Conservation (phyloP, 2,329 filamentous ascomycete species). For the Colletotrichum sp. region DNA sequence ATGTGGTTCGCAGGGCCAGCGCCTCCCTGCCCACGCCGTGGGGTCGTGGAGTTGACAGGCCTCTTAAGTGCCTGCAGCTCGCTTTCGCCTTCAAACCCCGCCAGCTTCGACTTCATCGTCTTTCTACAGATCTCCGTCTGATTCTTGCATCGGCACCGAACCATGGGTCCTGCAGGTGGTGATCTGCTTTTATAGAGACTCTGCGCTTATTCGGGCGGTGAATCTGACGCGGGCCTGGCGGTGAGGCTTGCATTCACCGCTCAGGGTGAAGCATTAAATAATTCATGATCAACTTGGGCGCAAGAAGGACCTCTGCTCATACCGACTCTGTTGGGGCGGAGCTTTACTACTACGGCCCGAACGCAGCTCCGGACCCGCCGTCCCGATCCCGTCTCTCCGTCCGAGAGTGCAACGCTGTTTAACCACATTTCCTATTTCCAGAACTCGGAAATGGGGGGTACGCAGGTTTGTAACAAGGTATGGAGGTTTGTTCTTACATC, state of each 20-base stretch:
- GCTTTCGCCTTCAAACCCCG: neutral
- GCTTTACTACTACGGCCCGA: neutral
- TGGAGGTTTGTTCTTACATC: neutral
- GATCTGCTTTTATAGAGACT: neutral
- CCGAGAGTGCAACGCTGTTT: neutral
- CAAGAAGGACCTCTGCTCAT: neutral
- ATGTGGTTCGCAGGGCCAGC: neutral
- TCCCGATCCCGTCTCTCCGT: neutral
- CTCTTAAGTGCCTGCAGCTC: conserved; percentile 14
- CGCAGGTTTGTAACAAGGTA: neutral
- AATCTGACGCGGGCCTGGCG: neutral
- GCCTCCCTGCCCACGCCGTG: neutral
- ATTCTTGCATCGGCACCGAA: neutral
- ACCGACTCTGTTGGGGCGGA: neutral
- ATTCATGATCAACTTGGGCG: neutral
- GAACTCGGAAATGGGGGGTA: neutral
- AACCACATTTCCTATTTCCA: neutral
- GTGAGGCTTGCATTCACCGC: neutral
- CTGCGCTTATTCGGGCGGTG: neutral
- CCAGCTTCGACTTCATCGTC: neutral
- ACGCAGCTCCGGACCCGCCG: neutral
- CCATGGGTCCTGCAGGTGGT: neutral
- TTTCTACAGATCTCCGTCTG: neutral
- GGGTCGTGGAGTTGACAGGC: neutral
- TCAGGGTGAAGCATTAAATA: neutral